Conservation (phyloP, 139 green algal genomes). For the Pleodorina starrii region DNA sequence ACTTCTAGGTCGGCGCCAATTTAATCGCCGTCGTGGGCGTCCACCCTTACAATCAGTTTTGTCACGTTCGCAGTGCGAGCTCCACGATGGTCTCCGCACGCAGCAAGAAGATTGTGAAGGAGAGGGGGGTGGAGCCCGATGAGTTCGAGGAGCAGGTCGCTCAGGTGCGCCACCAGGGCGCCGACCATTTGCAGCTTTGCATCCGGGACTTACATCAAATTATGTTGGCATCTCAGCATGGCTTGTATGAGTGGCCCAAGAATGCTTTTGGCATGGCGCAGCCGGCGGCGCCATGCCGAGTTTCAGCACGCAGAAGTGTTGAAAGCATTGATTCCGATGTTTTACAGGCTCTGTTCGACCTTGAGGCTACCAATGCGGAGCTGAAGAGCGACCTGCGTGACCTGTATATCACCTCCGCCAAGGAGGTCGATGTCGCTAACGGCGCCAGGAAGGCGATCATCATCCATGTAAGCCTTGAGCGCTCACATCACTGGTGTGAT, state of each 20-base stretch:
- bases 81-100: conserved; percentile 77
- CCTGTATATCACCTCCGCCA: conserved; percentile 97
- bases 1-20: neutral
- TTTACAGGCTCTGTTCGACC: conserved; percentile 97
- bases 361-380: conserved; percentile 98
- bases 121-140: conserved; percentile 92
- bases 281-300: neutral
- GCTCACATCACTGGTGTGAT: no score
- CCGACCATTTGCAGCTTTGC: neutral
- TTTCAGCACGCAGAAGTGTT: neutral
- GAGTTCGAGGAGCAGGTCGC: conserved; percentile 98
- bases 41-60: neutral
- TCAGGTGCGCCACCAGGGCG: conserved; percentile 82
- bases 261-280: neutral
- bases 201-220: no score
- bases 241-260: no score
- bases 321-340: neutral
- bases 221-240: no score
- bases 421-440: conserved; percentile 92
- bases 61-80: conserved; percentile 30
- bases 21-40: neutral
- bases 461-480: conserved; percentile 89
- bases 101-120: conserved; percentile 99
- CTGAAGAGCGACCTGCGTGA: conserved; percentile 98
- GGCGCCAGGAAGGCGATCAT: conserved; percentile 96